Evolutionary conservation across 371 early-diverging fungal species (phyloP).

Genomic region (Cladochytrium tenue): DNA sequence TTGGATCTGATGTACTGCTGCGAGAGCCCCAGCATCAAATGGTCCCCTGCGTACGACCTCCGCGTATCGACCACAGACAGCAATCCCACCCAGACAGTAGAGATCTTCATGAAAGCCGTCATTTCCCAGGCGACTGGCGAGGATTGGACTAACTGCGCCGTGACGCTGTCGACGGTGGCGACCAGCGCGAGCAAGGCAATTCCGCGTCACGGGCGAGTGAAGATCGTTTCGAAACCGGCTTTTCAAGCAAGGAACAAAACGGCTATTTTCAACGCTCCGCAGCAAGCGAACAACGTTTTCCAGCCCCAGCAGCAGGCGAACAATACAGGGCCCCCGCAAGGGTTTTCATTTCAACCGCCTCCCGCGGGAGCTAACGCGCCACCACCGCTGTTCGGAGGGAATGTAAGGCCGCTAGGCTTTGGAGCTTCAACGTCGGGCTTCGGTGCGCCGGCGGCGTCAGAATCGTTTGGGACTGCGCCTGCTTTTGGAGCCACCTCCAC

Average conservation of each 20-base stretch:
- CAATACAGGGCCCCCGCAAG: not conserved
- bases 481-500: not conserved
- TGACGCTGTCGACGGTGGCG: constrained; percentile 1
- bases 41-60: constrained; percentile 2
- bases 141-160: constrained; percentile 2
- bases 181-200: not conserved
- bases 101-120: not conserved
- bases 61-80: not conserved
- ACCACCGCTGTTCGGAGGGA: not conserved
- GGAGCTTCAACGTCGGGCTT: not conserved
- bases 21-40: not conserved
- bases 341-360: not conserved
- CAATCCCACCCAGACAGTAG: not conserved
- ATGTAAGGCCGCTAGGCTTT: not conserved
- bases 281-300: not conserved
- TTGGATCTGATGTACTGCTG: not conserved
- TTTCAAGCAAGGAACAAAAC: too few species aligned
- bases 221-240: not conserved
- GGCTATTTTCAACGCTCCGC: not conserved
- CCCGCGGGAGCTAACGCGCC: not conserved
- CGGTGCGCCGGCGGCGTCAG: not conserved
- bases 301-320: not conserved
- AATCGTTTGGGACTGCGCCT: not conserved
- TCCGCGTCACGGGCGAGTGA: not conserved
- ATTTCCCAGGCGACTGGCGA: constrained; percentile 3